Conservation (phyloP, 192 early-diverging fungal genomes). For the Gryganskiella cystojenkinii region DNA sequence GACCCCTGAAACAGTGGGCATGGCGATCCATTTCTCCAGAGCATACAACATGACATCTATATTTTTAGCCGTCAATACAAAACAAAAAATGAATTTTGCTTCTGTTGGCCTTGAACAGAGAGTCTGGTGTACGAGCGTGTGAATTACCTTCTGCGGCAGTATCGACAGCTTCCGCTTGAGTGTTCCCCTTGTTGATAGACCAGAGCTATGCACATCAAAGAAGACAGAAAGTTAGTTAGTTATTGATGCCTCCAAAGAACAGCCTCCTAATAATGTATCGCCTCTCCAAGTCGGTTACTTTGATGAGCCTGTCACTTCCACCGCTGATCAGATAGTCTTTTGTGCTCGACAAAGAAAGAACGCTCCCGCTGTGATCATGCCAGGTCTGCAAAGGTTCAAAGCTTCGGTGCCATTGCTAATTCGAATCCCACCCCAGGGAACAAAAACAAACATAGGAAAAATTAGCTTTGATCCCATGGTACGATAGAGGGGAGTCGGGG, state of each 20-base stretch:
- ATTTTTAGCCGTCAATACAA: background rate
- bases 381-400: conserved; percentile 67
- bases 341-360: conserved; percentile 66
- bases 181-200: conserved; percentile 23
- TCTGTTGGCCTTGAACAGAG: background rate
- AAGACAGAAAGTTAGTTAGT: background rate
- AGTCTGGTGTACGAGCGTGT: background rate
- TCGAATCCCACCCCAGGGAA: too few relatives aligned
- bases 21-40: conserved; percentile 74
- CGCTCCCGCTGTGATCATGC: conserved; percentile 61
- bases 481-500: background rate
- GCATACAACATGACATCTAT: conserved; percentile 68
- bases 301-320: conserved; percentile 67
- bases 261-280: too few relatives aligned
- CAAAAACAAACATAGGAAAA: background rate
- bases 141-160: conserved; percentile 34
- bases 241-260: too few relatives aligned
- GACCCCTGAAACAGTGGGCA: conserved; percentile 75
- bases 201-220: conserved; percentile 32
- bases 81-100: background rate
- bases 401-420: conserved; percentile 68
- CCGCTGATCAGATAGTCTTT: conserved; percentile 67
- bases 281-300: conserved; percentile 40
- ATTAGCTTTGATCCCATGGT: background rate
- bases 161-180: conserved; percentile 29